Base-by-base conservation (phyloP, 225 moss, liverwort and hornwort genomes). In the Asterella californica region DNA sequence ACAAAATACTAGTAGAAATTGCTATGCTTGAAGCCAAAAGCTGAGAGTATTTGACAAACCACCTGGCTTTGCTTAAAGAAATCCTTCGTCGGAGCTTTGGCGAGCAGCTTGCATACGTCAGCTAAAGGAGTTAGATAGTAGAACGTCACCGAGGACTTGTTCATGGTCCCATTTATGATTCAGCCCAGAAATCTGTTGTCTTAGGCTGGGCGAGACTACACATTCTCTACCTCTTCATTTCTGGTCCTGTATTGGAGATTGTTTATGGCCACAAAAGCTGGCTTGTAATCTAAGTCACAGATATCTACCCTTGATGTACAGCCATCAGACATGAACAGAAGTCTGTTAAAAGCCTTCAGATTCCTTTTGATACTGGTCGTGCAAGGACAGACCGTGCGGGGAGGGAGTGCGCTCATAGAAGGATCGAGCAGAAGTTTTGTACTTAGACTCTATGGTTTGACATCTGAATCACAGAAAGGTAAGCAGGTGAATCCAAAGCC, bases 1-100 rank as follows among this genome's bases (percentile, higher is more conserved):
- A 95, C 82, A 99, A 90, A 88, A 75, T 88, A 30, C 80, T 99
- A 33, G 74, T 93, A 70, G 99, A 99, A 81, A 95, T 99, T 52
- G 99, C 99, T 11, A 86, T 85, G 82, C 81, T 99, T 80, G 88
- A 84, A 86, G 85, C 77, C 72, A 92, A 87, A 75, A 87, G 82
- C 61, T 86, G 76, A 83, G 74, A 72, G 7, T 15, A 67, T 67
- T 69, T 38, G 38, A 45, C 2, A 64, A 17, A 29, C 11, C 18
- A n/a, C 64, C 64, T 64, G 25, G 27, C 22, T 64, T 53, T 48
- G 62, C 61, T 77, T 64, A 64, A 77, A 48, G 42, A 0, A 47
- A 45, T 62, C 62, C n/a, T n/a, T 47, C 42, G 9, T 64, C 27
- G 62, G 61, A 32, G 22, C 57, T 57, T 63, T 68, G 74, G 74